Percentiles rank a stretch among this genome's conserved stretches.
phyloP scores from a whole-genome alignment of 345 rosid species.

The Pugionium dolabratum region DNA sequence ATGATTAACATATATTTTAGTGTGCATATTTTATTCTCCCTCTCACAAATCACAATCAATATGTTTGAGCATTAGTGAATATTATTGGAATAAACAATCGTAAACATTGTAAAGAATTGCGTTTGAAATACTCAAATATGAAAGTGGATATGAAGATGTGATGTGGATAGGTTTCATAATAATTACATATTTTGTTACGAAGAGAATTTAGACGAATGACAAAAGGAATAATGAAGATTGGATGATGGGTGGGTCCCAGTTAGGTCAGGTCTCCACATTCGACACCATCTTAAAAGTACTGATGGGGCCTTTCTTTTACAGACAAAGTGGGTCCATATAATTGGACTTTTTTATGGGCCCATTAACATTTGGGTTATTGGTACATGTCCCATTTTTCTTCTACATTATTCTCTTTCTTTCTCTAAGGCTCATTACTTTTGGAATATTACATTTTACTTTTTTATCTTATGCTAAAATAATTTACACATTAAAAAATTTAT shows the following conservation, averaged over 20 bases:
- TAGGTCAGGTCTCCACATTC: slow-evolving; percentile 44
- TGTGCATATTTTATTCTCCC: too few relatives aligned
- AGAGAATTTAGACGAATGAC: slow-evolving; percentile 26
- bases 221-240: slow-evolving; percentile 35
- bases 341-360: slow-evolving; percentile 34
- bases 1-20: too few relatives aligned
- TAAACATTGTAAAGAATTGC: too few relatives aligned
- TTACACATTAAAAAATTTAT: too few relatives aligned
- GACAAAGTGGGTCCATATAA: slow-evolving; percentile 30
- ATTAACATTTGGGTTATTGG: slow-evolving; percentile 13
- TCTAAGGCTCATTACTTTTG: too few relatives aligned
- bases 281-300: slow-evolving; percentile 34
- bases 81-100: too few relatives aligned
- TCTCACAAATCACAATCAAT: too few relatives aligned
- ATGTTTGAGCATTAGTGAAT: too few relatives aligned
- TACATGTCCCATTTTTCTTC: slow-evolving; percentile 26
- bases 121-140: too few relatives aligned
- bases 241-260: slow-evolving; percentile 26
- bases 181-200: slow-evolving; percentile 19
- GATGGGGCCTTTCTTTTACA: slow-evolving; percentile 17
- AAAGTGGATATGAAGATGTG: not conserved
- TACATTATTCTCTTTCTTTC: slow-evolving; percentile 22
- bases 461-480: not conserved
- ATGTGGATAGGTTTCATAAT: slow-evolving; percentile 18
- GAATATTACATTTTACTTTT: not conserved